Evolutionary conservation across 2,329 filamentous ascomycete species (phyloP), one percentile per base, ranked within the genome.

Genomic region (Lachnum nothofagi): DNA sequence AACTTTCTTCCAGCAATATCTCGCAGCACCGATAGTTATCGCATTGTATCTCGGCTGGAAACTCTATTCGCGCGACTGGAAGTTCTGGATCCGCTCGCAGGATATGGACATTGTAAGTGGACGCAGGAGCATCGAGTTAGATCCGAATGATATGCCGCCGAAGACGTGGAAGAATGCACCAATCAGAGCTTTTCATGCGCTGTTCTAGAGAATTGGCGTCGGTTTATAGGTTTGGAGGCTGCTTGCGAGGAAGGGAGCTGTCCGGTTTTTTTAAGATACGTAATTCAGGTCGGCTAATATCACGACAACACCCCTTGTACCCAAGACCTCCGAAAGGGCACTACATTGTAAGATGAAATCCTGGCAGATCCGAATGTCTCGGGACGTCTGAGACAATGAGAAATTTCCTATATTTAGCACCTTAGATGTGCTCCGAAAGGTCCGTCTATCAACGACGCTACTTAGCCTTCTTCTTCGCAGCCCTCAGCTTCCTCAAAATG

Each of bases 1-100:
- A 46, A 67, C 61, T 37, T 87, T 85, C 70, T 86, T 88, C 70
- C 60, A 70, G 37, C 55, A 60, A 6, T 83, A 79, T 62, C 69
- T 83, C 10, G 78, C 78, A 4, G 70, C 70, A 0, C 75, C 76
- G 0, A 68, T 83, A 16, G 71, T 79, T 35, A 44, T 82, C 12
- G 44, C 59, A 0, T 72, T 80, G 48, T 87, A 83, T 60, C 42
- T 88, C 7, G 72, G 70, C 12, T 88, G 85, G 73, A 88, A 88
- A 68, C 2, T 85, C 35, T 77, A 63, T 40, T 61, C 62, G 9
- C 59, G 70, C 51, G 74, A 78, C 23, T 57, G 46, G 49, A 39
- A 22, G 12, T 7, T 53, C 17, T 57, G 34, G 17, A 53, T 59
- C 23, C 16, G 34, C 9, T 31, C 49, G 9, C 5, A 25, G 5